These are phyloP conservation scores for Hypocreales sp. DNA, from an alignment of 2,329 filamentous ascomycete genomes.

Conservation along the genomic window DNA sequence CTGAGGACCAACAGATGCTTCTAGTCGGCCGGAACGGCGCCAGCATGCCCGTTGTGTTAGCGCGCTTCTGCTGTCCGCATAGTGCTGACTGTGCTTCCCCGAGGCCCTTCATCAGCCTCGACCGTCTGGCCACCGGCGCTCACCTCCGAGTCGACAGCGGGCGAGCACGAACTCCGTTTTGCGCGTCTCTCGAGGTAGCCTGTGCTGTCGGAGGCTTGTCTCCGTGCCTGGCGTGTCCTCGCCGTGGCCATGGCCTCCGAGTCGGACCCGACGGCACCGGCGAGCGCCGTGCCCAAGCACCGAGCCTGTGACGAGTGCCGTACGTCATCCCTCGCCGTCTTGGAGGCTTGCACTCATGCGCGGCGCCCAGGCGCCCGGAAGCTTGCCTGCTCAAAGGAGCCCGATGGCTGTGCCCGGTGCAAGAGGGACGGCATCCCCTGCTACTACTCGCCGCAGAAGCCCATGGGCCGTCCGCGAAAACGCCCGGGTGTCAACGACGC, in stretches of 20 bases:
- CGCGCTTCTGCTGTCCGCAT: too few relatives aligned
- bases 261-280: slow-evolving; percentile 1
- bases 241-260: slow-evolving; percentile 9
- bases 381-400: slow-evolving; percentile 48
- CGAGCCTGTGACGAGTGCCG: slow-evolving; percentile 53
- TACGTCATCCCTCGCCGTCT: slow-evolving; percentile 20
- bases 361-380: slow-evolving; percentile 39
- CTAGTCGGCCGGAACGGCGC: too few relatives aligned
- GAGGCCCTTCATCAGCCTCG: too few relatives aligned
- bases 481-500: slow-evolving; percentile 22
- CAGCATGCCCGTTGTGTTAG: too few relatives aligned
- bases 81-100: too few relatives aligned
- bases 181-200: too few relatives aligned
- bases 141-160: too few relatives aligned
- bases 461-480: slow-evolving; percentile 50
- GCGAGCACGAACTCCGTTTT: too few relatives aligned
- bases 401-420: slow-evolving; percentile 43
- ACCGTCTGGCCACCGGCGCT: too few relatives aligned
- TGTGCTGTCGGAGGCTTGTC: too few relatives aligned
- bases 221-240: background rate
- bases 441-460: slow-evolving; percentile 49
- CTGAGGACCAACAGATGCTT: too few relatives aligned
- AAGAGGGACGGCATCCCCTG: slow-evolving; percentile 39
- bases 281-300: slow-evolving; percentile 27
- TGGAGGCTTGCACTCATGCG: slow-evolving; percentile 2